A percentile compares a stretch with the other conserved stretches of the same genome.
phyloP scores from a whole-genome alignment of 1,139 yeast species.

The Eremothecium coryli region DNA sequence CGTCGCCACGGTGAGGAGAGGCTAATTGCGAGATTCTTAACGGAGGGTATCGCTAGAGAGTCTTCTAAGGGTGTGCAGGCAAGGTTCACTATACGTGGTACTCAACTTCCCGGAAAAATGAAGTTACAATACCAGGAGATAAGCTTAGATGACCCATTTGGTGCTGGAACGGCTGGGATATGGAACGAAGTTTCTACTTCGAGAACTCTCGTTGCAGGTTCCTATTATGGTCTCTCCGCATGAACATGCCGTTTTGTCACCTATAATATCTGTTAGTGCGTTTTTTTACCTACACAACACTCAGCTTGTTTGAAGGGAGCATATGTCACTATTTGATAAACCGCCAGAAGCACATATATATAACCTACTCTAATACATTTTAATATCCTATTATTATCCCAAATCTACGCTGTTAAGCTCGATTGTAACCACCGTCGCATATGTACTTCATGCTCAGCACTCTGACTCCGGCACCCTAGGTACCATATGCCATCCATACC shows the following conservation, averaged over 20 bases:
- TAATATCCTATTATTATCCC: too few relatives aligned
- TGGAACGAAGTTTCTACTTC: conserved; percentile 30
- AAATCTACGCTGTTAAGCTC: too few relatives aligned
- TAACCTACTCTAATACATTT: too few relatives aligned
- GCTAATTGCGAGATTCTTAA: conserved; percentile 62
- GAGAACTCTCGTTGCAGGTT: conserved; percentile 32
- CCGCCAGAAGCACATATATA: too few relatives aligned
- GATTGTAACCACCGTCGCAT: too few relatives aligned
- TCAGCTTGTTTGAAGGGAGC: too few relatives aligned
- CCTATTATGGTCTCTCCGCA: conserved; percentile 28
- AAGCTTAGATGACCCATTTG: conserved; percentile 33
- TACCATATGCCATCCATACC: conserved; percentile 19
- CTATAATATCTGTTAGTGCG: too few relatives aligned
- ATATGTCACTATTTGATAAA: too few relatives aligned
- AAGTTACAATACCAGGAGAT: conserved; percentile 28
- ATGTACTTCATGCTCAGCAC: too few relatives aligned
- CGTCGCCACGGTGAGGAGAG: conserved; percentile 42
- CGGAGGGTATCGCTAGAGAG: conserved; percentile 53
- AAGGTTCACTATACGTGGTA: conserved; percentile 41
- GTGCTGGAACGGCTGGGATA: conserved; percentile 17
- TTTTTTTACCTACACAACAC: too few relatives aligned
- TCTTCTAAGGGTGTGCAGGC: conserved; percentile 63
- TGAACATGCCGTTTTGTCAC: too few relatives aligned
- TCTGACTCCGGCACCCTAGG: conserved; percentile 13
- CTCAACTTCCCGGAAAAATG: conserved; percentile 9